phyloP scores from a whole-genome alignment of 345 rosid species.

The Pistacia vera region DNA sequence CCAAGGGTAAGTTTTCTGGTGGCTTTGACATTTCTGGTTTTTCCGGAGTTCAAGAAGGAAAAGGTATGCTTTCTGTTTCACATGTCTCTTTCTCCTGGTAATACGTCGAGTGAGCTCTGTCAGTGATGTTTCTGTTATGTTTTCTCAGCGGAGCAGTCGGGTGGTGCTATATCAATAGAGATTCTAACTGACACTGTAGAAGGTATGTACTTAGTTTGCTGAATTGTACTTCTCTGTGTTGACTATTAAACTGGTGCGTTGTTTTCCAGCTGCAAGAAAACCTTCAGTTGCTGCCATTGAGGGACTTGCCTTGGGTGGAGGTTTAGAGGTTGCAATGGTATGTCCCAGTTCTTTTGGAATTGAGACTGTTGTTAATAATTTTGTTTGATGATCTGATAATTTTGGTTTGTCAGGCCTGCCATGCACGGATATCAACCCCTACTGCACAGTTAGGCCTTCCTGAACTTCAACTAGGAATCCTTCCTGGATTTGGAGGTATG shows the following conservation, averaged over 20 bases:
- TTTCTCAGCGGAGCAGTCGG: constrained; percentile 57
- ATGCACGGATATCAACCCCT: constrained; percentile 87
- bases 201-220: constrained; percentile 45
- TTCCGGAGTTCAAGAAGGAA: constrained; percentile 63
- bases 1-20: constrained; percentile 90
- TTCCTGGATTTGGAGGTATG: constrained; percentile 99
- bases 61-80: constrained; percentile 38
- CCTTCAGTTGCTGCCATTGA: constrained; percentile 99
- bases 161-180: constrained; percentile 67
- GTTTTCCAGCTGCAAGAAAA: constrained; percentile 70
- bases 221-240: neutral
- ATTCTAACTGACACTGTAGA: constrained; percentile 65
- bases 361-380: neutral
- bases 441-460: constrained; percentile 82
- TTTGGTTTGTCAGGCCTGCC: constrained; percentile 62
- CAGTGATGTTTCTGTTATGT: constrained; percentile 13
- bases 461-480: constrained; percentile 89
- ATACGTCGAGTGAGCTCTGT: neutral
- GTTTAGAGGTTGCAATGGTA: constrained; percentile 97
- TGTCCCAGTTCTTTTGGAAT: constrained; percentile 14
- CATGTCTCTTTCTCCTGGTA: constrained; percentile 6
- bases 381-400: constrained; percentile 11
- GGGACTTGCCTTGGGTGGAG: constrained; percentile 99
- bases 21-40: constrained; percentile 90
- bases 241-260: constrained; percentile 23